Conservation (phyloP, 352 stramenopile species). For the Saprolegnia parasitica region DNA sequence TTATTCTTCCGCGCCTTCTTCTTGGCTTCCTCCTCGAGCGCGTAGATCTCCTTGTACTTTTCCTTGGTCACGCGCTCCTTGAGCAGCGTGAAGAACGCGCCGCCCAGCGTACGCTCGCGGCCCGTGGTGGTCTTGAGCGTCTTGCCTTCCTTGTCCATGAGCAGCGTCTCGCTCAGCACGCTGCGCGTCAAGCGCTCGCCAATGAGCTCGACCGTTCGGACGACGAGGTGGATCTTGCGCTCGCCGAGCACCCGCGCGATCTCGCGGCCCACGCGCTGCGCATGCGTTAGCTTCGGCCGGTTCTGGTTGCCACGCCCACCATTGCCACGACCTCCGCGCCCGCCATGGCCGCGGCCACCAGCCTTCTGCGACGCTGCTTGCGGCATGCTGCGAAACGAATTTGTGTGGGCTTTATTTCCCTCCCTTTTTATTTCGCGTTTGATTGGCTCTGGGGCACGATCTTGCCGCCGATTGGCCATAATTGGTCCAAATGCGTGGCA, state of each 20-base stretch:
- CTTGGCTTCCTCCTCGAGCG: constrained; percentile 66
- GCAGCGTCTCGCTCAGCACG: constrained; percentile 58
- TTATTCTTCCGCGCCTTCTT: constrained; percentile 64
- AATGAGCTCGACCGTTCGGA: constrained; percentile 42
- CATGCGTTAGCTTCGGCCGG: constrained; percentile 2
- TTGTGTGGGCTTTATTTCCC: neutral
- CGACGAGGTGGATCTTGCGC: constrained; percentile 52
- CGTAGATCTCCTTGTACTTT: constrained; percentile 68
- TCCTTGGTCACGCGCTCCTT: constrained; percentile 60
- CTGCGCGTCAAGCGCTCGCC: constrained; percentile 56
- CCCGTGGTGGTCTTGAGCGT: constrained; percentile 25
- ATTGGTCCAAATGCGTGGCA: neutral
- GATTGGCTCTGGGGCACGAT: neutral
- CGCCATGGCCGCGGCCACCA: too few species aligned
- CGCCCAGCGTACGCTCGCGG: constrained; percentile 61
- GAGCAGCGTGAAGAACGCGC: constrained; percentile 62
- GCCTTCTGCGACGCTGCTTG: neutral
- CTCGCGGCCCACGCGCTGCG: constrained; percentile 22
- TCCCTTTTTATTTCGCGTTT: neutral
- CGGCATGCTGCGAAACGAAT: neutral
- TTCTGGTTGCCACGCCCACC: neutral
- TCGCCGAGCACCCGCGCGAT: constrained; percentile 23
- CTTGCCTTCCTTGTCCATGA: constrained; percentile 51
- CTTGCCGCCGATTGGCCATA: neutral
- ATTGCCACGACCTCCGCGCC: neutral